Evolutionary conservation across 495 filamentous ascomycete species (phyloP).

Genomic region (Penicillium mononematosum): DNA sequence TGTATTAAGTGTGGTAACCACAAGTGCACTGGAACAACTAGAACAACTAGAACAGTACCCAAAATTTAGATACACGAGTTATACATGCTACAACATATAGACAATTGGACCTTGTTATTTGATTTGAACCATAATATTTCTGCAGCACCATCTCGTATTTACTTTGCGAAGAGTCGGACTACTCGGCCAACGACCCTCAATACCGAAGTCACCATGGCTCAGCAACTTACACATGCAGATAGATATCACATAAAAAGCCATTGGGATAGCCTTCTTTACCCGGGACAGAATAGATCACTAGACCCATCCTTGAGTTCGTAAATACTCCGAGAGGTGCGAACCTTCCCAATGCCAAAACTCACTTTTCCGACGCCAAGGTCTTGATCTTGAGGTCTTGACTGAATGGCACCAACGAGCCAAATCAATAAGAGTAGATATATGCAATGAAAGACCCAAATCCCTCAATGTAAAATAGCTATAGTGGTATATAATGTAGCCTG

Average conservation of each 20-base stretch:
- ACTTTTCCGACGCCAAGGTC: slow-evolving; percentile 5
- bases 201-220: not conserved
- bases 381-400: not conserved
- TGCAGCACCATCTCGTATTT: not conserved
- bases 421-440: not conserved
- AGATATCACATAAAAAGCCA: not conserved
- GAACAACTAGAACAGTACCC: not conserved
- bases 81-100: not conserved
- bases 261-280: not conserved
- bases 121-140: not conserved
- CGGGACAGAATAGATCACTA: too few relatives aligned
- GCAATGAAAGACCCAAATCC: too few relatives aligned
- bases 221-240: not conserved
- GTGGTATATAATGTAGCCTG: not conserved
- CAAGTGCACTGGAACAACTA: too few relatives aligned
- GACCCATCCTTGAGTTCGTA: not conserved
- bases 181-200: not conserved
- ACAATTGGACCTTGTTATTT: not conserved
- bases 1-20: too few relatives aligned
- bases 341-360: not conserved
- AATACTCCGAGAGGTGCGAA: not conserved
- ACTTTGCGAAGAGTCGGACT: not conserved
- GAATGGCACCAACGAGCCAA: not conserved
- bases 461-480: not conserved
- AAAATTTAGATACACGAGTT: not conserved